These are phyloP conservation scores for Penicillium salamii DNA, from an alignment of 495 filamentous ascomycete species.

Conservation along the genomic window DNA sequence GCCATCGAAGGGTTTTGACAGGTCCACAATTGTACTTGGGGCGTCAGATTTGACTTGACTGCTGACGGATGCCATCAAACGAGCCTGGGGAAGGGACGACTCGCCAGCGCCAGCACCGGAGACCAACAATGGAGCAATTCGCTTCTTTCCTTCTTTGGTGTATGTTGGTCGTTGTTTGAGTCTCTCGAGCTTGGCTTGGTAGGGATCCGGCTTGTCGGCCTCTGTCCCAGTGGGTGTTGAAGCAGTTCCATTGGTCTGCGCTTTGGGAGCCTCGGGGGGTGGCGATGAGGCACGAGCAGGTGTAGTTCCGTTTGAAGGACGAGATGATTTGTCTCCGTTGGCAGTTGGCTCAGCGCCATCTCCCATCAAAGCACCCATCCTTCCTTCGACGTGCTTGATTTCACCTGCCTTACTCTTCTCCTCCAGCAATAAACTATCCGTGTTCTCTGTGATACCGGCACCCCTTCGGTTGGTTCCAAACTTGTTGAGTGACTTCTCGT, in stretches of 20 bases:
- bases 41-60: conserved; percentile 62
- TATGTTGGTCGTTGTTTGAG: conserved; percentile 89
- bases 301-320: conserved; percentile 42
- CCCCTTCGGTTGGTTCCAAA: conserved; percentile 83
- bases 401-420: conserved; percentile 90
- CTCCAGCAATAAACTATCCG: conserved; percentile 81
- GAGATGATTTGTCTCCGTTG: conserved; percentile 40
- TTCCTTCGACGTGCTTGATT: conserved; percentile 79
- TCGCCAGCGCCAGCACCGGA: conserved; percentile 79
- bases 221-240: conserved; percentile 39
- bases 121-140: conserved; percentile 86
- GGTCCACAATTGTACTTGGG: conserved; percentile 81
- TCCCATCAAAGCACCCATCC: conserved; percentile 98
- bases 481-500: conserved; percentile 87
- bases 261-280: conserved; percentile 32
- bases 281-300: conserved; percentile 37
- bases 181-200: conserved; percentile 67
- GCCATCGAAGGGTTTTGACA: conserved; percentile 93
- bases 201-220: conserved; percentile 56
- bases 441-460: conserved; percentile 85
- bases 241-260: conserved; percentile 39
- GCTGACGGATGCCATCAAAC: conserved; percentile 68
- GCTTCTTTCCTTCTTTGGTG: conserved; percentile 95
- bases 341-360: conserved; percentile 51
- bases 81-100: conserved; percentile 81